Evolutionary conservation across 1,139 yeast species (phyloP).

Genomic region (Candida frijolesensis): DNA sequence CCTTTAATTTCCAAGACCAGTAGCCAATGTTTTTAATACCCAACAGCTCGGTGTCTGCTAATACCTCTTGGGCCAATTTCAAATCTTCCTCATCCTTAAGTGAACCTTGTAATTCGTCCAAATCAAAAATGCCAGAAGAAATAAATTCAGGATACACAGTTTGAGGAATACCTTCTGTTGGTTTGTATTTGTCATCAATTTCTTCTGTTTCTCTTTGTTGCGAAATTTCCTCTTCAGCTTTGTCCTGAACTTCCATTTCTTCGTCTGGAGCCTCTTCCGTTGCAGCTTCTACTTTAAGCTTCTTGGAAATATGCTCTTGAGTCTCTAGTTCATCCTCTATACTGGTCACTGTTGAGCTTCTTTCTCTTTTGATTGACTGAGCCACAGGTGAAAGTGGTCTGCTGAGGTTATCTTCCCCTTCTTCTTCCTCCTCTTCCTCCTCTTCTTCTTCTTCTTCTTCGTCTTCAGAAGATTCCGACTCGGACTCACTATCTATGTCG

Average conservation of each 20-base stretch:
- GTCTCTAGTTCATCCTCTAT: constrained; percentile 35
- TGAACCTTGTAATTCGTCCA: constrained; percentile 53
- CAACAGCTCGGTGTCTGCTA: constrained; percentile 29
- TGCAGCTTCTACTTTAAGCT: constrained; percentile 15
- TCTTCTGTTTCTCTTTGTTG: constrained; percentile 9
- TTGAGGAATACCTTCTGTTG: constrained; percentile 45
- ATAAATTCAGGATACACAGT: constrained; percentile 54
- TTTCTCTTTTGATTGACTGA: constrained; percentile 28
- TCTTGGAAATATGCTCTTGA: constrained; percentile 16
- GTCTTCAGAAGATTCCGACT: constrained; percentile 12
- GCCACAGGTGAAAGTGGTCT: constrained; percentile 45
- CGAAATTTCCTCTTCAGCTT: constrained; percentile 7
- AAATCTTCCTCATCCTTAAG: constrained; percentile 80
- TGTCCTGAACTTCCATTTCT: constrained; percentile 21
- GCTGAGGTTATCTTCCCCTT: constrained; percentile 39
- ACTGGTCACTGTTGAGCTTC: constrained; percentile 31
- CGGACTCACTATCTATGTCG: constrained; percentile 52
- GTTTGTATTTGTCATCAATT: constrained; percentile 44
- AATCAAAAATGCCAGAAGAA: constrained; percentile 35
- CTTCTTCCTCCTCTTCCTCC: constrained; percentile 37
- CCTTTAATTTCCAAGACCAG: constrained; percentile 70
- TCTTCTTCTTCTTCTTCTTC: constrained; percentile 6
- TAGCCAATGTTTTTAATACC: constrained; percentile 45
- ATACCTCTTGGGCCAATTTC: constrained; percentile 47
- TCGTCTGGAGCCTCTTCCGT: constrained; percentile 26